Base-by-base conservation (phyloP, 2,329 filamentous ascomycete species). In the Pyricularia pennisetigena region DNA sequence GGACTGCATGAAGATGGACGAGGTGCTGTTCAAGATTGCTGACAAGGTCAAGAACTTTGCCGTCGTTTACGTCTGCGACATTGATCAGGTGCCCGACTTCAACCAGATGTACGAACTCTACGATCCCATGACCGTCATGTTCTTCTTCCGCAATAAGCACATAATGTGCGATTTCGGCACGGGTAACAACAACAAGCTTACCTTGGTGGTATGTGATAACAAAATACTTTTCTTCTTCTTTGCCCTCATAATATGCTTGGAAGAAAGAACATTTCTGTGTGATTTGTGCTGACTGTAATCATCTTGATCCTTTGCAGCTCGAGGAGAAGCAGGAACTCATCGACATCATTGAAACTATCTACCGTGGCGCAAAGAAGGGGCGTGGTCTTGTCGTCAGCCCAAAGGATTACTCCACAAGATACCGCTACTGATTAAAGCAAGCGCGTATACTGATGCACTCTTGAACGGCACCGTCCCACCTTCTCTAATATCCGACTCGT, bases 101-200 rank as follows among this genome's bases (percentile, higher is more conserved):
- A 97, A 95, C 77, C 88, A 91, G 73, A 71, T 98, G 94, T 97
- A 97, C 83, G 88, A 83, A 74, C 73, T 78, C 72, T 84, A 81
- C 73, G 77, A 99, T 76, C 89, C 93, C 3, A 89, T 98, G 79
- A 97, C 70, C n/a, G 68, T 71, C 68, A 67, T 74, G 71, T 74
- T 84, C 83, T 97, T 97, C 85, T 97, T 94, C 83, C 88, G 94
- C 70, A 99, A 99, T 78, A 99, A 99, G 79, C 93, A 97, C 80
- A 98, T 98, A 88, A 97, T 96, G 91, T 93, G 91, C 78, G 94
- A 98, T 86, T 93, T 97, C 73, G 94, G 94, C 64, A 99, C 95
- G 1, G 95, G 95, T 72, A 97, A 99, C 81, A 99, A 99, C 80
- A 99, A 99, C 79, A 98, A 98, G 79, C 83, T 97, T 73, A 97